Evolutionary conservation across 2,329 filamentous ascomycete genomes (phyloP).

Genomic region (Cladosporium velox): DNA sequence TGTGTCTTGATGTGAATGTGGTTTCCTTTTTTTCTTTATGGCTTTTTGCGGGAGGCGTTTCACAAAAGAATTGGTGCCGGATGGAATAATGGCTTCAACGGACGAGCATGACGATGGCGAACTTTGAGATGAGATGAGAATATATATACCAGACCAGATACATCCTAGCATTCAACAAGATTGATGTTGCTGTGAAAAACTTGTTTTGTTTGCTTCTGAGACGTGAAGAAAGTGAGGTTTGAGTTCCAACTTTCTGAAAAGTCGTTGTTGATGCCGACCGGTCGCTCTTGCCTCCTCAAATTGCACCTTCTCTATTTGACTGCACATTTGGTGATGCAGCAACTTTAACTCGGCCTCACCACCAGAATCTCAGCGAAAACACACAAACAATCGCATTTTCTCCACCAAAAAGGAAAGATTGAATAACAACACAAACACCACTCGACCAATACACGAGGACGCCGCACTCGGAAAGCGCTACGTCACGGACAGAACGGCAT

Average conservation of each 20-base stretch:
- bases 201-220: not conserved
- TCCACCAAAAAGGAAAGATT: not conserved
- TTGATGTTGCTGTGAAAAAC: constrained; percentile 5
- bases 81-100: constrained; percentile 18
- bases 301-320: not conserved
- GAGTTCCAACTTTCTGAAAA: not conserved
- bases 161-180: constrained; percentile 20
- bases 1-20: not conserved
- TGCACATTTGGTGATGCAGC: not conserved
- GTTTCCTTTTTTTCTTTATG: not conserved
- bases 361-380: not conserved
- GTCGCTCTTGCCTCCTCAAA: not conserved
- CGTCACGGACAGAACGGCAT: constrained; percentile 11
- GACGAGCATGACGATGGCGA: constrained; percentile 18
- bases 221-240: constrained; percentile 1
- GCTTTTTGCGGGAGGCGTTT: constrained; percentile 14
- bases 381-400: not conserved
- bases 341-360: not conserved
- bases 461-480: constrained; percentile 9
- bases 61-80: not conserved
- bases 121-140: not conserved
- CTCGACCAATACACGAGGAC: not conserved
- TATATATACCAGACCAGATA: constrained; percentile 18
- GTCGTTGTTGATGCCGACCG: not conserved
- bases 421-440: not conserved